Evolutionary conservation across 495 filamentous ascomycete species (phyloP).

Genomic region (Penicillium riverlandense): DNA sequence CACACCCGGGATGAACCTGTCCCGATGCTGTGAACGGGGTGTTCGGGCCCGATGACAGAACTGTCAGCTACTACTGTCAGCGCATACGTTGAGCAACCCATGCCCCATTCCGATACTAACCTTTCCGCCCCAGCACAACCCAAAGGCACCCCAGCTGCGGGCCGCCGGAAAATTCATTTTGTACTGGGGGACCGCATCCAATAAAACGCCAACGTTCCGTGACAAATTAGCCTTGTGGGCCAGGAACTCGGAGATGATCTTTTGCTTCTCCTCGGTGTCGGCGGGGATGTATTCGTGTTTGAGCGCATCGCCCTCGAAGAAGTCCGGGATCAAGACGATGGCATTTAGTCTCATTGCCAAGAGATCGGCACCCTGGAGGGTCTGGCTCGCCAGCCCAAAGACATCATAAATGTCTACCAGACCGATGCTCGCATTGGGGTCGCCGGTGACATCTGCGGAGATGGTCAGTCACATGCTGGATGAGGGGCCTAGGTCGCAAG

Average conservation of each 20-base stretch:
- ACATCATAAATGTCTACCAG: conserved; percentile 48
- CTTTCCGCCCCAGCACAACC: conserved; percentile 48
- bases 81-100: not conserved
- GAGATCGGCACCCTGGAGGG: conserved; percentile 49
- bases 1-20: conserved; percentile 44
- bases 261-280: conserved; percentile 39
- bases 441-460: conserved; percentile 40
- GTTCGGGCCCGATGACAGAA: conserved; percentile 28
- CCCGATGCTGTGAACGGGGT: conserved; percentile 40
- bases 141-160: conserved; percentile 34
- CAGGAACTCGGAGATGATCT: conserved; percentile 21
- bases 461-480: not conserved
- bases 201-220: conserved; percentile 16
- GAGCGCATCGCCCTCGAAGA: conserved; percentile 32
- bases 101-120: conserved; percentile 1
- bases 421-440: conserved; percentile 22
- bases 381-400: conserved; percentile 45
- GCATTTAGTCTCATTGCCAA: conserved; percentile 31
- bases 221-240: conserved; percentile 12
- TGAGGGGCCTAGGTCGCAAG: not conserved
- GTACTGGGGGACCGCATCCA: conserved; percentile 16
- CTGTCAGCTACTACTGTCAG: conserved; percentile 26
- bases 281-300: conserved; percentile 25
- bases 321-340: conserved; percentile 40
- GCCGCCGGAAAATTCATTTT: conserved; percentile 22